Base-by-base conservation (phyloP, 2,329 filamentous ascomycete species). In the Botrytis medusae region DNA sequence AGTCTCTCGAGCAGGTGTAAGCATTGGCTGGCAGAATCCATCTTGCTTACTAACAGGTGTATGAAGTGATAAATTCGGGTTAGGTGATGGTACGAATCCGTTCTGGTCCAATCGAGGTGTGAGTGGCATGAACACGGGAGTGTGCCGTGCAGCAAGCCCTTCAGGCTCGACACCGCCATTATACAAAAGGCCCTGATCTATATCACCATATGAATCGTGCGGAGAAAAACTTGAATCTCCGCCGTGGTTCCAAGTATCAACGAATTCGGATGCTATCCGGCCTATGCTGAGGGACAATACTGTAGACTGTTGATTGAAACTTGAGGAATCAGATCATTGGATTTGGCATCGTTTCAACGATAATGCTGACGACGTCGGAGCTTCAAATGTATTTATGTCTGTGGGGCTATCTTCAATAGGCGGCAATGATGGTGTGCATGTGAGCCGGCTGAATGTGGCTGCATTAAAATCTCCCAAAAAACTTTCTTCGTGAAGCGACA, bases 101-200 rank as follows among this genome's bases (percentile, higher is more conserved):
- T 57, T 37, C 34, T 69, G 48, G 42, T 57, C 48, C 25, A 69
- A 42, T 42, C 48, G 65, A 34, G 65, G 37, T 57, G 65, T 29
- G 3, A 6, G 5, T 69, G 65, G 65, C 10, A 57, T 42, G n/a
- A 18, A 40, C 25, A 20, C 2, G 20, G n/a, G 12, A 25, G n/a
- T 20, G 3, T 69, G 9, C 22, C 25, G 65, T 32, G 32, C 7
- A 25, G 9, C n/a, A 42, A 37, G 40, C 5, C 9, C 34, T 32
- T 6, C n/a, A 32, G 12, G 18, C 18, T 69, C 10, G 22, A 12
- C 20, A 4, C n/a, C 9, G n/a, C n/a, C 48, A 57, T 59, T 29
- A 29, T 42, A 37, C 9, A n/a, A 40, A 10, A 22, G 57, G 12
- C 18, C 6, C 6, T 32, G 34, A 10, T 69, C 34, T 25, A 42